phyloP scores from a whole-genome alignment of 768 basidiomycete genomes.

The Thelephora aurantiotincta region DNA sequence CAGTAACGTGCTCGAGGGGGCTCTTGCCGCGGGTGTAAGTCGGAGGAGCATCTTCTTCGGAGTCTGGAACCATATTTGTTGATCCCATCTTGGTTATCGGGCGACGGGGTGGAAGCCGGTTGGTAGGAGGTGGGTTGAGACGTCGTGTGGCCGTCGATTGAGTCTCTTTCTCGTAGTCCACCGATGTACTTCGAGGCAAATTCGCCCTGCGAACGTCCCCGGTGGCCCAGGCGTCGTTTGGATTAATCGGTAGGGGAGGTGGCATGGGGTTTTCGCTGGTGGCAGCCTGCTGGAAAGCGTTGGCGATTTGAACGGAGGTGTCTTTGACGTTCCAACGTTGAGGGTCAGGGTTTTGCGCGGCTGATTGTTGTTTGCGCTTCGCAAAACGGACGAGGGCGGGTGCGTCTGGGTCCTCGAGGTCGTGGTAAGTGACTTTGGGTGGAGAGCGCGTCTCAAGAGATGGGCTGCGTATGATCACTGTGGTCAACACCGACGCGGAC shows the following conservation, averaged over 20 bases:
- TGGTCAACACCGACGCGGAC: slow-evolving; percentile 10
- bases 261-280: slow-evolving; percentile 12
- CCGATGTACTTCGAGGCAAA: slow-evolving; percentile 62
- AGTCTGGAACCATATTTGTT: slow-evolving; percentile 49
- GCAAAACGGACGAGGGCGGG: slow-evolving; percentile 33
- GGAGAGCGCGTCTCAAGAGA: slow-evolving; percentile 44
- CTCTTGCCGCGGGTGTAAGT: slow-evolving; percentile 43
- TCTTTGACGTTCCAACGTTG: slow-evolving; percentile 65
- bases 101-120: slow-evolving; percentile 20
- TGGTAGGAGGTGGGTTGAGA: slow-evolving; percentile 49
- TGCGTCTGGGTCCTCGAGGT: slow-evolving; percentile 29
- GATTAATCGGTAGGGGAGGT: slow-evolving; percentile 21
- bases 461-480: slow-evolving; percentile 26
- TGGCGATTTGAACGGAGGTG: slow-evolving; percentile 78
- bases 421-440: slow-evolving; percentile 29
- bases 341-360: slow-evolving; percentile 26
- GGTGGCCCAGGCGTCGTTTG: slow-evolving; percentile 57
- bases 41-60: slow-evolving; percentile 41
- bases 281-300: slow-evolving; percentile 66
- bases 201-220: slow-evolving; percentile 31
- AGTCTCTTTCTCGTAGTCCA: slow-evolving; percentile 62
- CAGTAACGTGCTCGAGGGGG: slow-evolving; percentile 48
- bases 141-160: slow-evolving; percentile 40
- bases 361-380: slow-evolving; percentile 30
- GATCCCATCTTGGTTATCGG: slow-evolving; percentile 43